Percentiles rank a stretch among this genome's conserved stretches.
phyloP scores from a whole-genome alignment of 768 basidiomycete genomes.

The Cystofilobasidium capitatum region DNA sequence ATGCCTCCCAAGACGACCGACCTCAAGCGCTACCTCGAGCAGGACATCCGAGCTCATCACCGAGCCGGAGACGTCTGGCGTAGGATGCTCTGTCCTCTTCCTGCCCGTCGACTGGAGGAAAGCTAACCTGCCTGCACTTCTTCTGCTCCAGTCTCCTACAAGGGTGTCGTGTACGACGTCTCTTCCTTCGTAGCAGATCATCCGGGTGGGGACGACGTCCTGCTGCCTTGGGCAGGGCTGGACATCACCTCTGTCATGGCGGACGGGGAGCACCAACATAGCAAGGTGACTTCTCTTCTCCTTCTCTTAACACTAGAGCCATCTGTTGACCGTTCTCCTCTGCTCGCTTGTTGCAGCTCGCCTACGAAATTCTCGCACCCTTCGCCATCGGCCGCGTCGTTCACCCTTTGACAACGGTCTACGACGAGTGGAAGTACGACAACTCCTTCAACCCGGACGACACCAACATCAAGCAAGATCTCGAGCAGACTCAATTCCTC shows the following conservation, averaged over 20 bases:
- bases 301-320: background rate
- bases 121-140: background rate
- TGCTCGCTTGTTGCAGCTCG: background rate
- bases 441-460: constrained; percentile 57
- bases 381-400: constrained; percentile 77
- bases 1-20: no score
- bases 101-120: no score
- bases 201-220: constrained; percentile 65
- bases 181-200: constrained; percentile 40
- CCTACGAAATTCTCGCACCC: background rate
- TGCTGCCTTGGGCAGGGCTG: constrained; percentile 70
- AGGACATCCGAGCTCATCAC: background rate
- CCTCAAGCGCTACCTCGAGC: constrained; percentile 1
- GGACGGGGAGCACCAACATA: constrained; percentile 78
- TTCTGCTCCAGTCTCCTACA: constrained; percentile 53
- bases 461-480: constrained; percentile 72
- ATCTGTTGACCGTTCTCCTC: background rate
- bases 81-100: background rate
- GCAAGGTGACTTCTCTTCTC: constrained; percentile 46
- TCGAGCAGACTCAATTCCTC: constrained; percentile 77
- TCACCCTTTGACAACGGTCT: constrained; percentile 59
- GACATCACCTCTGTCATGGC: constrained; percentile 77
- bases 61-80: background rate
- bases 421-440: constrained; percentile 45
- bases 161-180: constrained; percentile 82